A percentile compares a stretch with the other conserved stretches of the same genome.
These are phyloP conservation scores for Coniochaeta sp. DNA, from an alignment of 2,329 filamentous ascomycete species.

Conservation along the genomic window DNA sequence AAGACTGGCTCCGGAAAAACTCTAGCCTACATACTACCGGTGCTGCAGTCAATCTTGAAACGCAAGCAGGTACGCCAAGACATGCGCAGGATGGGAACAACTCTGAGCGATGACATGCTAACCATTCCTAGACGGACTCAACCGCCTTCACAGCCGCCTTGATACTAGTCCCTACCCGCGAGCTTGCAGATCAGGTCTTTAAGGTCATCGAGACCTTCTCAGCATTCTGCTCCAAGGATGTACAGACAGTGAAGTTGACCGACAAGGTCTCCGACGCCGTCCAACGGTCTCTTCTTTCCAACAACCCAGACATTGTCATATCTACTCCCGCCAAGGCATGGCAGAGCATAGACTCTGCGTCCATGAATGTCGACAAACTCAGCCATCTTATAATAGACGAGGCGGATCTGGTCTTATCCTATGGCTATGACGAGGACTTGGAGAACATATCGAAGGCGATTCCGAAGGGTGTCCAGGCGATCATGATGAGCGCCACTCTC, in stretches of 20 bases:
- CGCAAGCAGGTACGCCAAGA: slow-evolving; percentile 44
- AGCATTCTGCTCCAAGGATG: slow-evolving; percentile 75
- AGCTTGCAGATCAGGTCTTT: slow-evolving; percentile 86
- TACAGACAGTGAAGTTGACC: slow-evolving; percentile 78
- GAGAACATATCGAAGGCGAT: slow-evolving; percentile 69
- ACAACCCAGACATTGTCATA: slow-evolving; percentile 81
- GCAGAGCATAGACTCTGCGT: slow-evolving; percentile 65
- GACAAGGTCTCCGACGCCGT: slow-evolving; percentile 87
- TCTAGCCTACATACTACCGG: slow-evolving; percentile 84
- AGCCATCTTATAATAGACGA: slow-evolving; percentile 84
- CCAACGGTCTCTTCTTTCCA: slow-evolving; percentile 76
- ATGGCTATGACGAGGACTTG: slow-evolving; percentile 89
- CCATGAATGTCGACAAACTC: slow-evolving; percentile 63
- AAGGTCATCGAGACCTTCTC: slow-evolving; percentile 71
- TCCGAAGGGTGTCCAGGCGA: slow-evolving; percentile 79
- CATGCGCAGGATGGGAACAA: neutral
- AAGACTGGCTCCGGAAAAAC: slow-evolving; percentile 97
- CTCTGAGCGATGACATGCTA: neutral
- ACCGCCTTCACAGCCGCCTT: slow-evolving; percentile 60
- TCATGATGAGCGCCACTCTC: slow-evolving; percentile 90
- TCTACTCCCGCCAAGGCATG: slow-evolving; percentile 83
- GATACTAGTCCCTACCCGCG: slow-evolving; percentile 87
- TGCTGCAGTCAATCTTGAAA: slow-evolving; percentile 78
- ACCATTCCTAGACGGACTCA: slow-evolving; percentile 29
- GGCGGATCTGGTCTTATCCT: slow-evolving; percentile 86